phyloP scores from a whole-genome alignment of 2,329 filamentous ascomycete species.

The Ascocoryne sarcoides region DNA sequence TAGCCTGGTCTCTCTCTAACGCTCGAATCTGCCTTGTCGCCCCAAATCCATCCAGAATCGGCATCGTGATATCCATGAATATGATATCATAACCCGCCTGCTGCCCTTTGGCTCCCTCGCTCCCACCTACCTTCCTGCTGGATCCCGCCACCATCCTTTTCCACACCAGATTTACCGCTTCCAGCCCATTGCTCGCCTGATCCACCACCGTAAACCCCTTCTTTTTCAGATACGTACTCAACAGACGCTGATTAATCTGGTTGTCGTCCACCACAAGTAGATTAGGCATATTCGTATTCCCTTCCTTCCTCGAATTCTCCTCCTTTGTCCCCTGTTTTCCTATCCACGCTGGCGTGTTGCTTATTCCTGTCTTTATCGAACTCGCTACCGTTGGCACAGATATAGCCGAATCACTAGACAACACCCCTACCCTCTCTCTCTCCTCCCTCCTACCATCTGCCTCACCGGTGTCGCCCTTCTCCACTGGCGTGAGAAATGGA shows the following conservation, averaged over 20 bases:
- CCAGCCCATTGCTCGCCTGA: constrained; percentile 38
- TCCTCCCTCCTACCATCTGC: neutral
- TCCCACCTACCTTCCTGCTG: no score
- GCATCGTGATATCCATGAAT: constrained; percentile 45
- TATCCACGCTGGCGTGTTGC: neutral
- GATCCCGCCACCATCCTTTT: neutral
- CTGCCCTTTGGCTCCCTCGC: no score
- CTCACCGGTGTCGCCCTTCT: neutral
- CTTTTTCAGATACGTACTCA: constrained; percentile 30
- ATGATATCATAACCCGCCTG: constrained; percentile 35
- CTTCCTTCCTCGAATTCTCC: neutral
- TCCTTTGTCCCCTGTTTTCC: neutral
- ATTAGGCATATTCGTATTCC: constrained; percentile 5
- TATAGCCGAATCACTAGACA: no score
- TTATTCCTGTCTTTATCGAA: neutral
- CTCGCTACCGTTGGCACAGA: neutral
- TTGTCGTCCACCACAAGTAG: constrained; percentile 36
- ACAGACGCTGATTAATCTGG: constrained; percentile 33
- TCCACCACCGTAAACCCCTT: constrained; percentile 32
- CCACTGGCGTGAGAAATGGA: constrained; percentile 19
- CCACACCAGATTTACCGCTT: constrained; percentile 31
- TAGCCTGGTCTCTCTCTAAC: constrained; percentile 32
- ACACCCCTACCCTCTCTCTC: neutral
- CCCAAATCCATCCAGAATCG: constrained; percentile 43
- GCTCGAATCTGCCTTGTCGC: constrained; percentile 41